These are phyloP conservation scores for Melanogaster broomeanus DNA, from an alignment of 768 basidiomycete genomes.

Conservation along the genomic window DNA sequence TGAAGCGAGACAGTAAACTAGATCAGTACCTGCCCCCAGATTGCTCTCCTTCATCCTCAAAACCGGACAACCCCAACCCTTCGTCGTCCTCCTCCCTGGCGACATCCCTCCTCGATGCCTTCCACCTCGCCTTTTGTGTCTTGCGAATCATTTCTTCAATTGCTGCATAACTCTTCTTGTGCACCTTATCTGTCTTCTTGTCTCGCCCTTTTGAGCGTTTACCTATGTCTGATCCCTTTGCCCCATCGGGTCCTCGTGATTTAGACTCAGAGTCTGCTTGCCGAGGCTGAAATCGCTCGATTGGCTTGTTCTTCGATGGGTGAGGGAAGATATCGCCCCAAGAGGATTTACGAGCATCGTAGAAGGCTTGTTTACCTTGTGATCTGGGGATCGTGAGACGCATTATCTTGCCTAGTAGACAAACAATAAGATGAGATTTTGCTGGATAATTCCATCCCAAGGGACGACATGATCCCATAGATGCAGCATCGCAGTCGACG, in stretches of 20 bases:
- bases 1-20: neutral
- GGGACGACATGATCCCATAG: neutral
- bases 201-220: constrained; percentile 41
- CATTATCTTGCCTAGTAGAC: constrained; percentile 78
- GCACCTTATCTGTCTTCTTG: constrained; percentile 19
- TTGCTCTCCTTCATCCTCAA: constrained; percentile 5
- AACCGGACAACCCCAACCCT: constrained; percentile 8
- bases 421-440: neutral
- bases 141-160: constrained; percentile 40
- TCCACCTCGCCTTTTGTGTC: constrained; percentile 37
- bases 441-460: constrained; percentile 3
- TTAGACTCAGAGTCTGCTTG: constrained; percentile 28
- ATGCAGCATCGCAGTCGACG: neutral
- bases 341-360: constrained; percentile 88
- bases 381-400: constrained; percentile 90
- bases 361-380: constrained; percentile 93
- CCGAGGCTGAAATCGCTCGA: constrained; percentile 54
- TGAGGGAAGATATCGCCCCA: constrained; percentile 99
- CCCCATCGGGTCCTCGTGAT: constrained; percentile 25
- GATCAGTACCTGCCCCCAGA: constrained; percentile 3
- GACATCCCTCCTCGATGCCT: constrained; percentile 18
- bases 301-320: constrained; percentile 72
- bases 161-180: constrained; percentile 28
- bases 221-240: constrained; percentile 57
- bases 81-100: neutral